Percentiles rank a stretch among this genome's conserved stretches.
These are phyloP conservation scores for Cryptococcus sp. DNA, from an alignment of 1,284 basidiomycete genomes.

Conservation along the genomic window DNA sequence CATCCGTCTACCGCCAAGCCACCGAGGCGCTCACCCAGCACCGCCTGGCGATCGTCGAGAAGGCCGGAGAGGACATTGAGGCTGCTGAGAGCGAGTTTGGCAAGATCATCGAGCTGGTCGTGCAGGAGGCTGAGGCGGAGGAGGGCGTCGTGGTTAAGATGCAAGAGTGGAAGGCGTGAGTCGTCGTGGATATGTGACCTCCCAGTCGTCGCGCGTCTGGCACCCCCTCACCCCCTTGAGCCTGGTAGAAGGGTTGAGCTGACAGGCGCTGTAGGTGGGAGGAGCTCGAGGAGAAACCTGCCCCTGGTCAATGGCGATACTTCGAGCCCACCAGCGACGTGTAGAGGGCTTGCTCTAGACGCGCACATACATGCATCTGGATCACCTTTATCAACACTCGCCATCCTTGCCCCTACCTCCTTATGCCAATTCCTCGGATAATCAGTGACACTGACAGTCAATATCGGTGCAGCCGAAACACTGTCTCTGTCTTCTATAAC, in stretches of 20 bases:
- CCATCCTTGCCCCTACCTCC: too few relatives aligned
- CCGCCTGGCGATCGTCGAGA: constrained; percentile 70
- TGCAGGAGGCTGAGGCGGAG: constrained; percentile 82
- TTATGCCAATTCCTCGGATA: too few relatives aligned
- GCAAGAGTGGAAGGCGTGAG: constrained; percentile 94
- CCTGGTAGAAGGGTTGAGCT: constrained; percentile 2
- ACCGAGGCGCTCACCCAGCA: constrained; percentile 81
- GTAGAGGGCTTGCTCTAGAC: constrained; percentile 2
- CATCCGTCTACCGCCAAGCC: constrained; percentile 86
- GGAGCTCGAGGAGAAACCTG: constrained; percentile 35
- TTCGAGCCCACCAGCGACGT: constrained; percentile 38
- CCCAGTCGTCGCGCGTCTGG: neutral
- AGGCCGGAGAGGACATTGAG: constrained; percentile 62
- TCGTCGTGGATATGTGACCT: constrained; percentile 34
- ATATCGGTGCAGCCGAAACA: too few relatives aligned
- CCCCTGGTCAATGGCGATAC: constrained; percentile 45
- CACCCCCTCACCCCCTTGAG: neutral
- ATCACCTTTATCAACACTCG: neutral
- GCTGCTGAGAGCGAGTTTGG: constrained; percentile 64
- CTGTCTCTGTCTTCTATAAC: too few relatives aligned
- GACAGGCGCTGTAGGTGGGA: constrained; percentile 37
- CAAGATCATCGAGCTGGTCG: constrained; percentile 45
- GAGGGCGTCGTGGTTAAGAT: constrained; percentile 74
- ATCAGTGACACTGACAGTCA: too few relatives aligned
- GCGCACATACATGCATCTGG: neutral